These are phyloP conservation scores for Ceratocystis ficicola DNA, from an alignment of 2,329 filamentous ascomycete species.

Conservation along the genomic window DNA sequence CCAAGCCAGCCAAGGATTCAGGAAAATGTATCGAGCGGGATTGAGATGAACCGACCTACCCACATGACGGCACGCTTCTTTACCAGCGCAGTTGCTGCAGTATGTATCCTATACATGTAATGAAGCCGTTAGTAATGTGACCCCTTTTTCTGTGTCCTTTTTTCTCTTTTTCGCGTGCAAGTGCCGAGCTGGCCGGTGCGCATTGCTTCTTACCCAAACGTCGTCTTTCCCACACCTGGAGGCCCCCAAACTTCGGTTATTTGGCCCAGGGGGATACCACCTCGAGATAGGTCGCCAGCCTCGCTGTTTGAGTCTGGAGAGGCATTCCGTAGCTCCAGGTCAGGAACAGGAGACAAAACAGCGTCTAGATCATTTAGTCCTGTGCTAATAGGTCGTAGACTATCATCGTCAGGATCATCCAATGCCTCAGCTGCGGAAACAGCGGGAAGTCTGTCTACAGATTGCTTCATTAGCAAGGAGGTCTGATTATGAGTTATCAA, in stretches of 20 bases:
- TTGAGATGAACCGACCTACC: conserved; percentile 53
- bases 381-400: conserved; percentile 43
- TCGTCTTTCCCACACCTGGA: conserved; percentile 73
- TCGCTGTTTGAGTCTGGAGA: neutral
- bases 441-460: conserved; percentile 60
- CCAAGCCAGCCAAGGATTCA: neutral
- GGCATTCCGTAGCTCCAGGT: neutral
- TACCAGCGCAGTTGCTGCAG: conserved; percentile 51
- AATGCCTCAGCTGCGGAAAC: conserved; percentile 64
- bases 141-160: neutral
- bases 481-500: conserved; percentile 7
- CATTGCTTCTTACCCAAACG: conserved; percentile 49
- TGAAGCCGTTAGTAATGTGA: neutral
- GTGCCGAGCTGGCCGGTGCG: neutral
- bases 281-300: conserved; percentile 24
- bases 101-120: conserved; percentile 49
- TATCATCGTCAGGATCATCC: conserved; percentile 43
- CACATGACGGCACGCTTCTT: conserved; percentile 57
- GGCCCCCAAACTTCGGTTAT: conserved; percentile 83
- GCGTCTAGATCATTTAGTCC: conserved; percentile 43
- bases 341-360: conserved; percentile 29
- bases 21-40: neutral
- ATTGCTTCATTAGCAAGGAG: neutral
- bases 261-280: conserved; percentile 61
- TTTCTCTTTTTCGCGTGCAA: neutral